Percentiles rank a stretch among this genome's conserved stretches.
These are phyloP conservation scores for Zhuliangozyma blackwelliae DNA, from an alignment of 1,139 yeast species.

Conservation along the genomic window DNA sequence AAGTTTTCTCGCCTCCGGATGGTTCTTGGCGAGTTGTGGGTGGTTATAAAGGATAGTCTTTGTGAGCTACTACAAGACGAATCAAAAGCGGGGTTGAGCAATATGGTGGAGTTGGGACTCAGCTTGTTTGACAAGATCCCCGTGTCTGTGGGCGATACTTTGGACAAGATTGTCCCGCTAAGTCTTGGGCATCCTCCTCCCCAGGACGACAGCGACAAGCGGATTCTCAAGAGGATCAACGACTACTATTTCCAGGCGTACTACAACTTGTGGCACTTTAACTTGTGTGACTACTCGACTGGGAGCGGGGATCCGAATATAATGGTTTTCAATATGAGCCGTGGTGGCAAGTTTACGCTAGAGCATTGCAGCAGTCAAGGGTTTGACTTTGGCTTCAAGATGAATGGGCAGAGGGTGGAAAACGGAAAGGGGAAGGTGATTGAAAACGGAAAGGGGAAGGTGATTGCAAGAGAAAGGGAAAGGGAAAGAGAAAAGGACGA, in stretches of 20 bases:
- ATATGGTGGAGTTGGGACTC: conserved; percentile 44
- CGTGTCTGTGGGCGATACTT: conserved; percentile 35
- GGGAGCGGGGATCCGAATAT: conserved; percentile 19
- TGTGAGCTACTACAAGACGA: conserved; percentile 20
- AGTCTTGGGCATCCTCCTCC: conserved; percentile 13
- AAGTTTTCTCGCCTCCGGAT: conserved; percentile 60
- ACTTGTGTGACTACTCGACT: conserved; percentile 51
- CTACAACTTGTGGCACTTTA: conserved; percentile 75
- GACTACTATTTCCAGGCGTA: conserved; percentile 61
- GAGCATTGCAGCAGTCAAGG: conserved; percentile 32
- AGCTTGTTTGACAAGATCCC: conserved; percentile 64
- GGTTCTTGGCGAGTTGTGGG: conserved; percentile 64
- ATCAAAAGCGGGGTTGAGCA: conserved; percentile 3
- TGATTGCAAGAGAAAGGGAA: conserved; percentile 5
- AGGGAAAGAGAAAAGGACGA: conserved; percentile 9
- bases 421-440: not conserved
- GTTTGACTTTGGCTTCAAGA: conserved; percentile 28
- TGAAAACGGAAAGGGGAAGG: not conserved
- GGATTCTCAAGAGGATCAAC: conserved; percentile 33
- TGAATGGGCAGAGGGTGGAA: not conserved
- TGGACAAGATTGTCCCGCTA: conserved; percentile 39
- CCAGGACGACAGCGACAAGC: conserved; percentile 19
- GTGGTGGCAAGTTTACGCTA: conserved; percentile 22
- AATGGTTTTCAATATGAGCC: conserved; percentile 24
- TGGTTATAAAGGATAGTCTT: conserved; percentile 52